Conservation (phyloP, 306 rosid genomes). For the Vigna reflexopilosa region DNA sequence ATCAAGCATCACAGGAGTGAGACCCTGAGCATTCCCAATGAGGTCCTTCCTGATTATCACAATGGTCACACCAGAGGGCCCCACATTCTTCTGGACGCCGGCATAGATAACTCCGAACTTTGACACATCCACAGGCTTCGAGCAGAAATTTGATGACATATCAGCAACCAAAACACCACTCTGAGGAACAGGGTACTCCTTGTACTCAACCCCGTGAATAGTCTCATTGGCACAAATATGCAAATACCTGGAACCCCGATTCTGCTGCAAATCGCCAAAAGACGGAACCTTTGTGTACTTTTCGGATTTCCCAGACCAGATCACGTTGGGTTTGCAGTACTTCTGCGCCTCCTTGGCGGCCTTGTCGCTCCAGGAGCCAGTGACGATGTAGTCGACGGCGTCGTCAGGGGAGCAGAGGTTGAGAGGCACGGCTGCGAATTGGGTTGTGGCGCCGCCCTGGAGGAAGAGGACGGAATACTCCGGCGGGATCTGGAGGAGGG, state of each 20-base stretch:
- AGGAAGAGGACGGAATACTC: conserved; percentile 85
- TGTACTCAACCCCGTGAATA: conserved; percentile 94
- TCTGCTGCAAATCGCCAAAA: conserved; percentile 67
- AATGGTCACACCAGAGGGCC: conserved; percentile 94
- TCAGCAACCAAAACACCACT: conserved; percentile 73
- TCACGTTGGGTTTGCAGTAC: conserved; percentile 64
- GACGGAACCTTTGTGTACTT: conserved; percentile 83
- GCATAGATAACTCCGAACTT: conserved; percentile 88
- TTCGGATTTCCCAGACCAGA: conserved; percentile 93
- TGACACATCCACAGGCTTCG: conserved; percentile 90
- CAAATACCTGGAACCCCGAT: conserved; percentile 63
- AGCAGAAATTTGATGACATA: conserved; percentile 96
- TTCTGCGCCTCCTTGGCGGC: conserved; percentile 92
- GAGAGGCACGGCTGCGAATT: conserved; percentile 84
- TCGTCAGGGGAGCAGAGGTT: conserved; percentile 65
- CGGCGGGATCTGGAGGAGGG: conserved; percentile 65
- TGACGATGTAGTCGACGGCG: conserved; percentile 71
- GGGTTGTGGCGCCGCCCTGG: conserved; percentile 98
- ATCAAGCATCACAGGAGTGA: conserved; percentile 91
- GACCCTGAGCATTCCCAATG: conserved; percentile 75
- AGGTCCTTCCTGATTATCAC: conserved; percentile 86
- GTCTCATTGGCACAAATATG: conserved; percentile 93
- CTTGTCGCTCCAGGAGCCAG: conserved; percentile 96
- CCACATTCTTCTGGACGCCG: conserved; percentile 97
- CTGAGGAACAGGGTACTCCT: conserved; percentile 71